Evolutionary conservation across 371 early-diverging fungal genomes (phyloP).

Genomic region (Parasitella parasitica): DNA sequence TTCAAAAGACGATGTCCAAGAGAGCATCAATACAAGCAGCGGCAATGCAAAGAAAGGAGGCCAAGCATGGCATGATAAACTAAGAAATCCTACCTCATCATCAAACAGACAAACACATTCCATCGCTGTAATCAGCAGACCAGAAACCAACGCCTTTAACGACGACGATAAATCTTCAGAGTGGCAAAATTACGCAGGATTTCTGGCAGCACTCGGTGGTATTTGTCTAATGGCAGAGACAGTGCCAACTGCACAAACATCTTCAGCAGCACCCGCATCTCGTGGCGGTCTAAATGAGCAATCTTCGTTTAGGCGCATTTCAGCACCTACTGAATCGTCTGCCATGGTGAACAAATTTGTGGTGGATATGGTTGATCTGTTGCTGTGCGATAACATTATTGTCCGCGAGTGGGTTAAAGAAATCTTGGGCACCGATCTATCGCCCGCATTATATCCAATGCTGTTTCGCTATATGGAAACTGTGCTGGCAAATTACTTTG

Average conservation of each 20-base stretch:
- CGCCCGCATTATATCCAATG: slow-evolving; percentile 80
- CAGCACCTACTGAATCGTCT: slow-evolving; percentile 51
- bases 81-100: slow-evolving; percentile 25
- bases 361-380: slow-evolving; percentile 82
- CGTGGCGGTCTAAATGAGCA: slow-evolving; percentile 15
- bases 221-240: slow-evolving; percentile 57
- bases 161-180: slow-evolving; percentile 53
- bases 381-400: slow-evolving; percentile 81
- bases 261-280: slow-evolving; percentile 24
- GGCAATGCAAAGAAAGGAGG: slow-evolving; percentile 15
- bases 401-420: slow-evolving; percentile 92
- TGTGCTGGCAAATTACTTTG: slow-evolving; percentile 78
- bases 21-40: not conserved
- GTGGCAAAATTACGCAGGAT: slow-evolving; percentile 75
- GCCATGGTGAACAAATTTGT: slow-evolving; percentile 81
- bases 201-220: slow-evolving; percentile 70
- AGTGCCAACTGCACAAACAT: slow-evolving; percentile 30
- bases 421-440: slow-evolving; percentile 83
- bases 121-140: not conserved
- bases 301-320: slow-evolving; percentile 29
- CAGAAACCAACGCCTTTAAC: slow-evolving; percentile 17
- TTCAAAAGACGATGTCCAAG: slow-evolving; percentile 31
- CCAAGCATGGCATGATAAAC: slow-evolving; percentile 45
- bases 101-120: slow-evolving; percentile 22
- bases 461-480: slow-evolving; percentile 81